Base-by-base conservation (phyloP, 768 basidiomycete species). In the Jaapia argillacea region DNA sequence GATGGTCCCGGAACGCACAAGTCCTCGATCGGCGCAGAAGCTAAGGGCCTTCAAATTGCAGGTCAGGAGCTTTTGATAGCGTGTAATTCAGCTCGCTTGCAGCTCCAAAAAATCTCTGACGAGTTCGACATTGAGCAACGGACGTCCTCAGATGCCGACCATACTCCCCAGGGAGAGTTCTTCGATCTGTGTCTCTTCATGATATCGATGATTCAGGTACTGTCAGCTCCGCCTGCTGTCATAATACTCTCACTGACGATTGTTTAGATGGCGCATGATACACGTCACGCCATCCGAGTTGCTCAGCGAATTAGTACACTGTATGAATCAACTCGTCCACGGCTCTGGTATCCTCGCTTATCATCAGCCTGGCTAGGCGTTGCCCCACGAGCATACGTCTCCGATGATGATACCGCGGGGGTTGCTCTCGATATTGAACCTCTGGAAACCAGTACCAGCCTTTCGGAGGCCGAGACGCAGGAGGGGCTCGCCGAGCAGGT, bases 121-220 rank as follows among this genome's bases (percentile, higher is more conserved):
- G 56, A 53, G 18, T 48, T 57, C 24, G 53, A 64, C 26, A 48
- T 54, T 27, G 54, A 58, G 40, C 53, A 57, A 41, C 48, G 46
- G 4, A 47, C 45, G 20, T 46, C 33, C n/a, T 53, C 52, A 5
- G 51, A 46, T 16, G 35, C 45, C 2, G n/a, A n/a, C n/a, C n/a
- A n/a, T n/a, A 42, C 57, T 5, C 53, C 50, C 5, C 43, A 63
- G 21, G 54, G 59, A 22, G 60, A 64, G 37, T 52, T 60, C 1
- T 58, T 58, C 21, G 60, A 67, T 33, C 51, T 63, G 26, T 67
- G 65, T 46, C 56, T 67, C 13, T 66, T 67, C 37, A 60, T 67
- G 50, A 66, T 68, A 23, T 69, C 69, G 2, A 48, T 71, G 22
- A 51, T 72, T n/a, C 69, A 72, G 63, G 70, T 70, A 45, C 22